Evolutionary conservation across 495 filamentous ascomycete genomes (phyloP).

Genomic region (Daldinia decipiens): DNA sequence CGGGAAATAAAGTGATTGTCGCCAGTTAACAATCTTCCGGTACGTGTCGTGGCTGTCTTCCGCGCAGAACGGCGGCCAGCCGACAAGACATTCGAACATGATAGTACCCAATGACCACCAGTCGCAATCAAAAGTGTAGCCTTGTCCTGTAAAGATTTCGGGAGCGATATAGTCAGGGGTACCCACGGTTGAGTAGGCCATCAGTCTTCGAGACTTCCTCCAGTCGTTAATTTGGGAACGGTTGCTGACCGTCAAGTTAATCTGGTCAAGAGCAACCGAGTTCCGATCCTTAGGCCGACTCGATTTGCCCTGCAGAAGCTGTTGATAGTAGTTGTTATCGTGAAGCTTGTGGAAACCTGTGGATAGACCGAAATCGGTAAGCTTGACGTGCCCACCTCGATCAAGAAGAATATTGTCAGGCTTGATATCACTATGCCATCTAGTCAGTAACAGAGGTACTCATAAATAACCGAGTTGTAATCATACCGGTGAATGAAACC

Average conservation of each 20-base stretch:
- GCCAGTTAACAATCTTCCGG: conserved; percentile 99
- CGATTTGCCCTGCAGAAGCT: conserved; percentile 85
- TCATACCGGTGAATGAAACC: conserved; percentile 97
- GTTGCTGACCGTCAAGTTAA: conserved; percentile 97
- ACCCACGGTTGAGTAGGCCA: conserved; percentile 98
- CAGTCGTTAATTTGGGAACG: conserved; percentile 97
- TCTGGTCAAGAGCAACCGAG: conserved; percentile 95
- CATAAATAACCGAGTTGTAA: background rate
- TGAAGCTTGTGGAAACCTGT: conserved; percentile 98
- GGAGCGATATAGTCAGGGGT: conserved; percentile 99
- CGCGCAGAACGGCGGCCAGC: conserved; percentile 99
- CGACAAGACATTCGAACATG: conserved; percentile 99
- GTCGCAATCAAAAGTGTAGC: conserved; percentile 95
- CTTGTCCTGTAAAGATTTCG: conserved; percentile 96
- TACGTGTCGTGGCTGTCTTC: conserved; percentile 98
- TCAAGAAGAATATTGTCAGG: conserved; percentile 98
- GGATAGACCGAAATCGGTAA: conserved; percentile 97
- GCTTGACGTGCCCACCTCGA: conserved; percentile 93
- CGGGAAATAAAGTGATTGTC: conserved; percentile 93
- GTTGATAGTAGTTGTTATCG: conserved; percentile 97
- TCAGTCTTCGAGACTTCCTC: conserved; percentile 91
- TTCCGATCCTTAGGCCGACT: conserved; percentile 82
- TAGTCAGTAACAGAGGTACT: conserved; percentile 21
- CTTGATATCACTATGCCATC: conserved; percentile 85
- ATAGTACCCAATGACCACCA: conserved; percentile 99